Evolutionary conservation across 2,329 filamentous ascomycete genomes (phyloP).

Genomic region (Epichloe glyceriae): DNA sequence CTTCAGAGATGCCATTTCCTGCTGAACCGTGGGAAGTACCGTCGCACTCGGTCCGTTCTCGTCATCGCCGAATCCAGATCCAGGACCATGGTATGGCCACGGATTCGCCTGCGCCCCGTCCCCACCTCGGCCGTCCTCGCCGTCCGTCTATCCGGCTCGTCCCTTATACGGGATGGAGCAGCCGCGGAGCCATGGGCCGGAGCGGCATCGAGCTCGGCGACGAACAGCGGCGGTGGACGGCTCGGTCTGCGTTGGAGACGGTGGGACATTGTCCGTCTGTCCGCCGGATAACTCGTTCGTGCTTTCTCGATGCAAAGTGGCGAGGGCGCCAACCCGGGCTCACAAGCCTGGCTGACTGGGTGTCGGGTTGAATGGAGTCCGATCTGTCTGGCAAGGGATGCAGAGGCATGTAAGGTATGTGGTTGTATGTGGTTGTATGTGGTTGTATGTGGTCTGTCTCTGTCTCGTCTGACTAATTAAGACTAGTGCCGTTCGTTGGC

Average conservation of each 20-base stretch:
- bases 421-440: no score
- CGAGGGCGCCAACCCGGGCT: no score
- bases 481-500: no score
- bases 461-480: no score
- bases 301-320: neutral
- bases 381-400: no score
- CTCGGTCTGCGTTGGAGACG: constrained; percentile 6
- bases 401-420: no score
- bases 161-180: constrained; percentile 4
- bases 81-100: constrained; percentile 20
- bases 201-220: constrained; percentile 19
- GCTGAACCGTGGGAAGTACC: neutral
- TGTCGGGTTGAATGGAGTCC: no score
- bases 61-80: constrained; percentile 5
- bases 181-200: constrained; percentile 8
- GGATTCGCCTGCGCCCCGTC: constrained; percentile 13
- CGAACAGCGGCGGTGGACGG: constrained; percentile 14
- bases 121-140: neutral
- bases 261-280: constrained; percentile 6
- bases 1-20: no score
- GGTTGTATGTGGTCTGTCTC: no score
- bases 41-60: constrained; percentile 5
- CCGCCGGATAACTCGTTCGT: neutral
- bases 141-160: constrained; percentile 4
- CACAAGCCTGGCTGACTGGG: no score